Conservation (phyloP, 2,329 filamentous ascomycete genomes). For the Nothophoma quercina region DNA sequence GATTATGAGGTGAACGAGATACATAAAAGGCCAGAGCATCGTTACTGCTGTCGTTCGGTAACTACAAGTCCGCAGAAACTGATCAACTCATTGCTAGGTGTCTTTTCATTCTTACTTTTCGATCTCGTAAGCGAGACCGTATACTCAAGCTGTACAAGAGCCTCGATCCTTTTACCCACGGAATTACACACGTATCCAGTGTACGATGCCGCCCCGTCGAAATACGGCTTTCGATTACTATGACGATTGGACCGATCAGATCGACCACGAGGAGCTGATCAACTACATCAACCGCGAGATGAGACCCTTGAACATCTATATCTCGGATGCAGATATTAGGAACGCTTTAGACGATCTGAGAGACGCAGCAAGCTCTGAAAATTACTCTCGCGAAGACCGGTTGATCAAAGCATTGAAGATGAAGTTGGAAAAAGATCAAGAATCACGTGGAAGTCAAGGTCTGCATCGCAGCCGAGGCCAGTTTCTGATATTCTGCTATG, state of each 20-base stretch:
- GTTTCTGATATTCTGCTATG: slow-evolving; percentile 5
- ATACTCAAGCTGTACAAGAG: too few relatives aligned
- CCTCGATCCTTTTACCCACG: too few relatives aligned
- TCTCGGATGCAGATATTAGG: background rate
- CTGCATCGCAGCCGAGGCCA: slow-evolving; percentile 3
- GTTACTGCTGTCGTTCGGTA: too few relatives aligned
- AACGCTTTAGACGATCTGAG: background rate
- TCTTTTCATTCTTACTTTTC: too few relatives aligned
- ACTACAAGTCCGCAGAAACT: too few relatives aligned
- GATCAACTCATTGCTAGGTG: too few relatives aligned
- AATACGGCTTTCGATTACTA: background rate
- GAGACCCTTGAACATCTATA: background rate
- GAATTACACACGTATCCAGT: too few relatives aligned
- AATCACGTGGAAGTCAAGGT: background rate
- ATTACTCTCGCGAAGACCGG: background rate
- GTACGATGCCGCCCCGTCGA: background rate
- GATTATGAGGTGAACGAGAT: too few relatives aligned
- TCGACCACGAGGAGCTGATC: background rate
- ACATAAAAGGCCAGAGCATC: too few relatives aligned
- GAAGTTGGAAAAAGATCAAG: background rate
- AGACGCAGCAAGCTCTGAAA: background rate
- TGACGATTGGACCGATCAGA: background rate
- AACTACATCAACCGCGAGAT: slow-evolving; percentile 2
- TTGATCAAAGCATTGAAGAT: background rate
- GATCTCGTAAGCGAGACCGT: too few relatives aligned